Percentiles rank a stretch among this genome's conserved stretches.
Conservation (phyloP, 257 asterid species). For the Nyctanthes arbortristis region DNA sequence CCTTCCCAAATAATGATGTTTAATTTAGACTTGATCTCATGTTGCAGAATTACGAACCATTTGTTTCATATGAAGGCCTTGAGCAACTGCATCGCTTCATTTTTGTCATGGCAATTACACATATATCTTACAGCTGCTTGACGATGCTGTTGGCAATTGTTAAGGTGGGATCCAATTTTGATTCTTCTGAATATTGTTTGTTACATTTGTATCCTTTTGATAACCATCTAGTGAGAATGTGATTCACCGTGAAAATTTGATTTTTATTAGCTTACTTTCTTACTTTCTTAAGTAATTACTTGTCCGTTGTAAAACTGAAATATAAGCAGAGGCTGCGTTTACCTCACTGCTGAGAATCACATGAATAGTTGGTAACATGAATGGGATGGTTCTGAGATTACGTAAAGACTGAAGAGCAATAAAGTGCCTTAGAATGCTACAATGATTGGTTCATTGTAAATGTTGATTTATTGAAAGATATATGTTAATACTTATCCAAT, state of each 20-base stretch:
- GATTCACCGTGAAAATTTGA: background rate
- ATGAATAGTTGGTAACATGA: background rate
- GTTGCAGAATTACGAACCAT: constrained; percentile 81
- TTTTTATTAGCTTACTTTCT: background rate
- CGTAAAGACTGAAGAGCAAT: background rate
- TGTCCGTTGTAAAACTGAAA: background rate
- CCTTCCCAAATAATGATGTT: background rate
- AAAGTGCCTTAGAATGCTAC: background rate
- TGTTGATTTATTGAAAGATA: too few relatives aligned
- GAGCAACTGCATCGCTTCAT: constrained; percentile 98
- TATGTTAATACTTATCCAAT: too few relatives aligned
- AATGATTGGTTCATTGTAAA: background rate
- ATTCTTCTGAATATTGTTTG: background rate
- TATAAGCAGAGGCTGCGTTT: background rate
- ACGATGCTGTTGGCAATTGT: constrained; percentile 96
- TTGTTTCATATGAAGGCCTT: constrained; percentile 95
- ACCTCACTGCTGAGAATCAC: background rate
- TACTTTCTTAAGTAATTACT: background rate
- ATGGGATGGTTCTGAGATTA: background rate
- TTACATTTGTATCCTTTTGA: background rate
- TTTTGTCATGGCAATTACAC: constrained; percentile 96
- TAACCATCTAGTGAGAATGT: background rate
- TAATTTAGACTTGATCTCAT: constrained; percentile 7
- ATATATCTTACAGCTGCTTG: constrained; percentile 91
- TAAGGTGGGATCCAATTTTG: constrained; percentile 52